Evolutionary conservation across 2,329 filamentous ascomycete species (phyloP), one percentile per base, ranked within the genome.

Genomic region (Huntiella savannae): DNA sequence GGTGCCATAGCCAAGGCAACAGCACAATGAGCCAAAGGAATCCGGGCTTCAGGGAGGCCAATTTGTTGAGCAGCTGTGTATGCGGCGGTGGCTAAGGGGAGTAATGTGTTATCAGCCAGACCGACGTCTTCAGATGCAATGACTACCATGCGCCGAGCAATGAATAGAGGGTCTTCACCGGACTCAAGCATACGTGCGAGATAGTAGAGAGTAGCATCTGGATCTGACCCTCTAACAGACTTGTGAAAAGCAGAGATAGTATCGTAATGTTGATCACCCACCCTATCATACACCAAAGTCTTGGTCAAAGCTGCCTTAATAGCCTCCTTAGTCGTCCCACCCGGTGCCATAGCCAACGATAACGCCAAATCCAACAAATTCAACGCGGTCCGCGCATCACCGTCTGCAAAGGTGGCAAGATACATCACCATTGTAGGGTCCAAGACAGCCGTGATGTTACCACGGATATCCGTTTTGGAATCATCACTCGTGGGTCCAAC

Each of bases 171-270:
- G 55, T 96, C 91, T 61, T 96, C 88, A 49, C 88, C 88, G 0
- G 83, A 91, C 56, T 93, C 82, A 4, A 98, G 74, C 91, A 98
- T 98, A 33, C 91, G 79, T 0, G 83, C 84, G 1, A 98, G 75
- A 60, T 96, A 98, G 65, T 96, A 98, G 1, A 98, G 70, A 0
- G 88, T 73, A 0, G 88, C 91, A 59, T 96, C 82, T 0, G 88
- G 62, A 56, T 95, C 79, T 47, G 77, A 81, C 36, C 91, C 91
- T 40, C 91, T 81, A 7, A 96, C 79, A 2, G 86, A 86, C 57
- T 98, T 98, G 70, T 96, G 91, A 55, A 96, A 91, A 28, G 91
- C 91, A 1, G 84, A 93, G 56, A 98, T 96, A 45, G 83, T 91
- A 58, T 98, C 88, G 65, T 96, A 98, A 63, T 96, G 91, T 59